Percentiles rank a stretch among this genome's conserved stretches.
phyloP scores from a whole-genome alignment of 805 yeast species.

The Kuraishia borneana region DNA sequence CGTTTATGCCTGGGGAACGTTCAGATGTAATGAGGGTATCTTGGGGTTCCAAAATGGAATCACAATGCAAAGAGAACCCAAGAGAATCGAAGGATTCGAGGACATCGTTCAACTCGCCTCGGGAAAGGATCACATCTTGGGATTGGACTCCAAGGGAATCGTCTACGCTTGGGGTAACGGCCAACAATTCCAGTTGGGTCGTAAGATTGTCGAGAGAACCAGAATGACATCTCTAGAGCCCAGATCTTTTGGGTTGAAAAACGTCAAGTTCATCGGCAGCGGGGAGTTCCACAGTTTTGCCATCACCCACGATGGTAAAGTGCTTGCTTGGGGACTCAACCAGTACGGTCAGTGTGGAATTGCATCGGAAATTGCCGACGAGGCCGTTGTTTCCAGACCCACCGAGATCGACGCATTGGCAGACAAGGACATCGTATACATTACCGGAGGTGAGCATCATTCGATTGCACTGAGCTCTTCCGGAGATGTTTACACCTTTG shows the following conservation, averaged over 20 bases:
- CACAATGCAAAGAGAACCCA: conserved; percentile 56
- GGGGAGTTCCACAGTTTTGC: conserved; percentile 98
- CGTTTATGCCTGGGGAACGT: conserved; percentile 97
- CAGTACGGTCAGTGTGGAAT: conserved; percentile 96
- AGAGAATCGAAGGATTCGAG: conserved; percentile 45
- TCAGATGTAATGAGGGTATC: conserved; percentile 86
- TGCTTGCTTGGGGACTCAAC: conserved; percentile 90
- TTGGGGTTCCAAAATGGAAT: conserved; percentile 68
- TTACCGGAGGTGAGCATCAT: conserved; percentile 95
- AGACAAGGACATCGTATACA: conserved; percentile 42
- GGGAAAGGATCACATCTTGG: conserved; percentile 88
- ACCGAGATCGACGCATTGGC: conserved; percentile 58
- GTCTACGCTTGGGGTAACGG: conserved; percentile 98
- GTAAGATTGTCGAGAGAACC: conserved; percentile 72
- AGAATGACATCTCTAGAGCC: conserved; percentile 67
- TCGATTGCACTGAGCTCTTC: conserved; percentile 60
- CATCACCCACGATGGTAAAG: conserved; percentile 56
- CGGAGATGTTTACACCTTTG: conserved; percentile 78
- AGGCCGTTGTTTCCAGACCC: conserved; percentile 70
- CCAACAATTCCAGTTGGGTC: conserved; percentile 84
- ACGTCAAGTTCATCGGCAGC: conserved; percentile 70
- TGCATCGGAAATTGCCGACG: conserved; percentile 70
- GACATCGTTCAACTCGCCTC: conserved; percentile 75
- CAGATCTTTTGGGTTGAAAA: conserved; percentile 71
- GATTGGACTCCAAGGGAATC: conserved; percentile 72